Percentiles rank a stretch among this genome's conserved stretches.
phyloP scores from a whole-genome alignment of 352 stramenopile genomes.

The Pilasporangium apinafurcum region DNA sequence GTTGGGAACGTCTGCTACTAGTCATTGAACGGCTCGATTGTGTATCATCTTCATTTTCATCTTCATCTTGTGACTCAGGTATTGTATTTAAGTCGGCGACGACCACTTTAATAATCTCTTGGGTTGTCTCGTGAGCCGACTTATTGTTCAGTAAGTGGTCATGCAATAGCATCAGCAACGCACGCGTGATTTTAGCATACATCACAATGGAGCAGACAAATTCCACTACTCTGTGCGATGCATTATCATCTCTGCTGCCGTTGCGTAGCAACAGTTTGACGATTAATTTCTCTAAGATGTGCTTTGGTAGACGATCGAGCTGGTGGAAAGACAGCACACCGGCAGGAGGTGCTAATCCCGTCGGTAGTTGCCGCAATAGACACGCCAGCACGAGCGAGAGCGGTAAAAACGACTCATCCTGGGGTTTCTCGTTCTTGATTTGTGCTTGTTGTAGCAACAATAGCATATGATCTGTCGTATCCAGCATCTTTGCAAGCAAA shows the following conservation, averaged over 20 bases:
- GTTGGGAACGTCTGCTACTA: too few relatives aligned
- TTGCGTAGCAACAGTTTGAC: slow-evolving; percentile 12
- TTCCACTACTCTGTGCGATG: slow-evolving; percentile 14
- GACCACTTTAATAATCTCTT: slow-evolving; percentile 17
- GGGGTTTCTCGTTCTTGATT: slow-evolving; percentile 26
- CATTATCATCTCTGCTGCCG: slow-evolving; percentile 7
- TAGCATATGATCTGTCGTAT: slow-evolving; percentile 36
- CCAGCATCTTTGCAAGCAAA: slow-evolving; percentile 21
- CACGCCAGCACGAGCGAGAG: slow-evolving; percentile 39
- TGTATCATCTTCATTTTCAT: slow-evolving; percentile 3
- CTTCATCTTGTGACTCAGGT: too few relatives aligned
- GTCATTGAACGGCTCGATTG: too few relatives aligned
- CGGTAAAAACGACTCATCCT: slow-evolving; percentile 45
- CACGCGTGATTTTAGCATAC: slow-evolving; percentile 30
- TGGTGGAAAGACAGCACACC: slow-evolving; percentile 30
- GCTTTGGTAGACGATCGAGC: slow-evolving; percentile 28
- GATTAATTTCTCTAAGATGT: slow-evolving; percentile 21
- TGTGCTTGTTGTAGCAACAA: slow-evolving; percentile 41
- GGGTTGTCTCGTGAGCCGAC: slow-evolving; percentile 20
- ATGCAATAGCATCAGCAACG: slow-evolving; percentile 32
- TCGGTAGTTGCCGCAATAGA: slow-evolving; percentile 35
- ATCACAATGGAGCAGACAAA: slow-evolving; percentile 28
- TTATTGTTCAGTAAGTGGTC: slow-evolving; percentile 23
- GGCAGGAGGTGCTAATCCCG: slow-evolving; percentile 24
- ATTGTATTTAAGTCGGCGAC: too few relatives aligned